These are phyloP conservation scores for Theileria parva DNA, from an alignment of 169 alveolate species.

Conservation along the genomic window DNA sequence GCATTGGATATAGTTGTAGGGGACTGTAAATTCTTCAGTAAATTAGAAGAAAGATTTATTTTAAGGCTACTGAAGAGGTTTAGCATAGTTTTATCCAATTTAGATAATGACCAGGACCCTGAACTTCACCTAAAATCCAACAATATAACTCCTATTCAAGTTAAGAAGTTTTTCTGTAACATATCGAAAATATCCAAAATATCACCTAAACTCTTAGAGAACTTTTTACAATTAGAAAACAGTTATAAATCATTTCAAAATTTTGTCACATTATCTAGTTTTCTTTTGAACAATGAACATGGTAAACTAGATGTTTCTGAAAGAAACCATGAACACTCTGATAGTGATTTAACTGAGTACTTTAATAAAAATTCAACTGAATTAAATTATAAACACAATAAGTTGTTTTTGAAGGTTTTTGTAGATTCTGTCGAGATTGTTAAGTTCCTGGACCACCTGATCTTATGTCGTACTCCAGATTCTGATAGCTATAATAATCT, in stretches of 20 bases:
- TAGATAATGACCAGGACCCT: background rate
- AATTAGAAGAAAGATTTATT: conserved; percentile 26
- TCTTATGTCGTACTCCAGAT: background rate
- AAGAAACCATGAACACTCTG: background rate
- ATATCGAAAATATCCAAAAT: background rate
- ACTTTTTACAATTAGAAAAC: background rate
- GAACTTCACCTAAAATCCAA: background rate
- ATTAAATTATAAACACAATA: background rate
- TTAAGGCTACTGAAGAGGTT: conserved; percentile 17
- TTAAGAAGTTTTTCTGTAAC: conserved; percentile 11
- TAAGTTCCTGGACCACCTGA: conserved; percentile 8
- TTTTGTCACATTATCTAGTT: background rate
- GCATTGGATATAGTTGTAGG: conserved; percentile 10
- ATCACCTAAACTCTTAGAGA: background rate
- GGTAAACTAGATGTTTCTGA: background rate
- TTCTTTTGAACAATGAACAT: background rate
- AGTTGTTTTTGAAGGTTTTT: conserved; percentile 18
- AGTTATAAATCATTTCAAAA: background rate
- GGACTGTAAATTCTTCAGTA: conserved; percentile 22
- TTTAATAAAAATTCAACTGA: background rate
- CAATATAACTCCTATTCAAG: conserved; percentile 4
- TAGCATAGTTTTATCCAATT: background rate
- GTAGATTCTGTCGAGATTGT: background rate
- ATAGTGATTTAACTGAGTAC: background rate
- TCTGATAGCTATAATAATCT: background rate